Evolutionary conservation across 2,329 filamentous ascomycete species (phyloP), one percentile per base, ranked within the genome.

Genomic region (Diaporthe sp.): DNA sequence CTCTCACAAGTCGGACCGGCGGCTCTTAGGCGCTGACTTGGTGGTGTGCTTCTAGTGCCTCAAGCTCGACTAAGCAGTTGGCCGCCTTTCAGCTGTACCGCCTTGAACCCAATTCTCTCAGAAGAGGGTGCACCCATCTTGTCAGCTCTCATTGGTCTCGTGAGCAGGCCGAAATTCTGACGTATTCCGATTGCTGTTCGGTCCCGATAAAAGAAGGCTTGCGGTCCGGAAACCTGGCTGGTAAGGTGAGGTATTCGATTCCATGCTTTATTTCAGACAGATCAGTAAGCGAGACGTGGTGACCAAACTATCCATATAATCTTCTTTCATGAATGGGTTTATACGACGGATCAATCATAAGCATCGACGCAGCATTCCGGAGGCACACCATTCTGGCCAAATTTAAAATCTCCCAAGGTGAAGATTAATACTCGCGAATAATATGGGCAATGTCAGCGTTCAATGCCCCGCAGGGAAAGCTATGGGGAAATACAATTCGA

Each of bases 1-100:
- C 22, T 1, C 47, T 39, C 65, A 68, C 17, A 39, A 37, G 22
- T 53, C 53, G 65, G 65, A 15, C 47, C 28, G 47, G 34, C 12
- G 31, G 47, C 47, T 25, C 47, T 39, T 68, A 53, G 65, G 31
- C 34, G 47, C 65, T 68, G 31, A 68, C 65, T 68, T 28, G 65
- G 65, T 68, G 47, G 65, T 68, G 65, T 68, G 47, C 65, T 68
- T 28, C 63, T 68, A 53, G 42, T 65, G n/a, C 42, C 5, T 20
- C 42, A 65, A 39, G 47, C 31, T 68, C 31, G 65, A 53, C 47
- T 53, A 39, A 68, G 49, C 34, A 25, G 20, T 42, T 51, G n/a
- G 31, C 34, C 34, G 22, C n/a, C 12, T 34, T 68, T 68, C 65
- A 68, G 65, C 65, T 22, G 31, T 55, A 53, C 28, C 13, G 28